Base-by-base conservation (phyloP, 2,329 filamentous ascomycete species). In the Aspergillus clavatus region DNA sequence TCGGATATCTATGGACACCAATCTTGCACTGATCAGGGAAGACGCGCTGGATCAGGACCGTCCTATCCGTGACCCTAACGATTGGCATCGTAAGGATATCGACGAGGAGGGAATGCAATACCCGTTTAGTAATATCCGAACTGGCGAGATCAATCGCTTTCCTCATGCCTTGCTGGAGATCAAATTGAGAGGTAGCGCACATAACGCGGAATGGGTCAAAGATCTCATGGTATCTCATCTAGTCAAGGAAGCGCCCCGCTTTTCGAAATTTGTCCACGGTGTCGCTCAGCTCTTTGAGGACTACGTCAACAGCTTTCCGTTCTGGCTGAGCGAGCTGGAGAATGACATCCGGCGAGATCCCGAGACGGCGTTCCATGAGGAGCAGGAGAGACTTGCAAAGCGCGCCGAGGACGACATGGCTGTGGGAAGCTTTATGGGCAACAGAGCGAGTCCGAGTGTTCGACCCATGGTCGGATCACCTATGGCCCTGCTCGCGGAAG, bases 241-340 rank as follows among this genome's bases (percentile, higher is more conserved):
- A 4, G 87, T 98, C 52, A 89, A 95, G 63, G 83, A 89, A 37
- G 84, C 87, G 0, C 88, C 90, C 1, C 82, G 86, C 40, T 98
- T 98, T 72, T 96, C 89, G 59, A 98, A 98, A 67, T 98, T 97
- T 58, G 86, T 95, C 2, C 91, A 98, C 59, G 93, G 93, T 50
- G 84, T 94, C 4, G 90, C 91, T 6, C 84, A 85, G 29, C 77
- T 98, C 2, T 97, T 97, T 56, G 93, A 97, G 60, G 89, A 98
- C 67, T 82, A 95, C 61, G 90, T 98, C 66, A 97, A 97, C 71
- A 90, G 82, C 51, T 83, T 97, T 60, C 93, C 93, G 11, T 96
- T 97, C 73, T 98, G 93, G 93, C 79, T 97, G 26, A 85, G 85
- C 58, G 87, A 95, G 51, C 77, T 97, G 35, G 91, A 96, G 63